Evolutionary conservation across 2,329 filamentous ascomycete genomes (phyloP), one percentile per base, ranked within the genome.

Genomic region (Fusarium avenaceum): DNA sequence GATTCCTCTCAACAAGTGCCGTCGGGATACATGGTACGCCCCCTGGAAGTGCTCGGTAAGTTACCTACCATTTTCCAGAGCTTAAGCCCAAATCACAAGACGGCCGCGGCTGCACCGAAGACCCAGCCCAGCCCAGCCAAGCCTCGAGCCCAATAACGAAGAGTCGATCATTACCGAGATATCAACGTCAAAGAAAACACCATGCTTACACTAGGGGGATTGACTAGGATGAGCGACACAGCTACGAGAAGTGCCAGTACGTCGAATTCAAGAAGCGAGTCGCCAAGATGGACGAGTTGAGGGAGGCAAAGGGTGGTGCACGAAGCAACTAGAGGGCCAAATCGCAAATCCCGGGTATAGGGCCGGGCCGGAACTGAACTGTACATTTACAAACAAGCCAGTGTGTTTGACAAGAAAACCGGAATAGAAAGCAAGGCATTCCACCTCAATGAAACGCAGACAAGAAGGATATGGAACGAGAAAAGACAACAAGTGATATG

Each of bases 211-310:
- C 59, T 48, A 38, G 68, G 53, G 54, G 58, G 48, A 15, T 42
- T 38, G 61, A 59, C 62, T 78, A 98, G 96, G 90, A 94, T 80
- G 96, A 99, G 86, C 87, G 96, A 85, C 96, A 99, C 83, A 91
- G 90, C 77, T 99, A 99, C 86, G 96, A 99, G 80, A 98, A 98
- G 82, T 99, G 96, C 88, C 96, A 99, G 78, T 99, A 99, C 82
- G 92, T 92, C 70, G 96, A 98, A 80, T 99, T 99, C 87, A 97
- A 97, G 89, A 93, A 95, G 87, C 90, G 96, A 61, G 96, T 99
- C 70, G 93, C 92, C 77, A 98, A 97, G 90, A 99, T 99, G 96
- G 90, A 98, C 76, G 94, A 99, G 85, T 83, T 99, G 77, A 88
- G 94, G 78, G 94, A 89, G 72, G 89, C 92, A 63, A 97, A 96